Evolutionary conservation across 306 rosid species (phyloP).

Genomic region (Clitoria ternatea): DNA sequence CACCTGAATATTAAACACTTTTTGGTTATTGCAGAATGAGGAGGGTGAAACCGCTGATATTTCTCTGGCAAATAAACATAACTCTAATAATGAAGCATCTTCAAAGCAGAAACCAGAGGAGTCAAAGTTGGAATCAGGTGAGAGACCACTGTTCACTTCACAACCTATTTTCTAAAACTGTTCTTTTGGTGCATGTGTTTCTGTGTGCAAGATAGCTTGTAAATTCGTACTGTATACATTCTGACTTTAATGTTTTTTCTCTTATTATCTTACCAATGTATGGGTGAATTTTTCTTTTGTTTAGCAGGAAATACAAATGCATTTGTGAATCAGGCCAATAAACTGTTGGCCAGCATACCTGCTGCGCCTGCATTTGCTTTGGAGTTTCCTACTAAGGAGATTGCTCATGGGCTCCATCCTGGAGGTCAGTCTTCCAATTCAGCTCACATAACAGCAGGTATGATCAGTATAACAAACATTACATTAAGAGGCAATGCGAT

Average conservation of each 20-base stretch:
- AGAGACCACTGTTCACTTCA: constrained; percentile 6
- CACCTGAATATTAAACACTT: neutral
- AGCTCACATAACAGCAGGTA: constrained; percentile 68
- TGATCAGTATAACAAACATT: constrained; percentile 65
- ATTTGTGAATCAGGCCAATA: constrained; percentile 47
- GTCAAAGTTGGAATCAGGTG: constrained; percentile 46
- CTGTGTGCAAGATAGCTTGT: neutral
- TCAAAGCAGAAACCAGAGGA: constrained; percentile 35
- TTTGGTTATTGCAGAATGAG: constrained; percentile 38
- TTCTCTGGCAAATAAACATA: constrained; percentile 29
- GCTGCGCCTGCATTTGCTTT: constrained; percentile 83
- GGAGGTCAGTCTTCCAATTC: constrained; percentile 64
- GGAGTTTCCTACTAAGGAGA: constrained; percentile 64
- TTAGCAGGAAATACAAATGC: constrained; percentile 47
- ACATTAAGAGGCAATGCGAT: constrained; percentile 44
- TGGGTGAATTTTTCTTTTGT: neutral
- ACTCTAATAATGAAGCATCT: constrained; percentile 35
- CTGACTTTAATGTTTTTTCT: neutral
- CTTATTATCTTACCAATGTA: neutral
- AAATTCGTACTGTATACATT: neutral
- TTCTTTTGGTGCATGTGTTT: neutral
- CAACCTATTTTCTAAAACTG: neutral
- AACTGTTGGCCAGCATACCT: constrained; percentile 63
- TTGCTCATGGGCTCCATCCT: constrained; percentile 43
- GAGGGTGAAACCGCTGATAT: constrained; percentile 35